Evolutionary conservation across 2,329 filamentous ascomycete genomes (phyloP), one percentile per base, ranked within the genome.

Genomic region (Pseudogymnoascus sp.): DNA sequence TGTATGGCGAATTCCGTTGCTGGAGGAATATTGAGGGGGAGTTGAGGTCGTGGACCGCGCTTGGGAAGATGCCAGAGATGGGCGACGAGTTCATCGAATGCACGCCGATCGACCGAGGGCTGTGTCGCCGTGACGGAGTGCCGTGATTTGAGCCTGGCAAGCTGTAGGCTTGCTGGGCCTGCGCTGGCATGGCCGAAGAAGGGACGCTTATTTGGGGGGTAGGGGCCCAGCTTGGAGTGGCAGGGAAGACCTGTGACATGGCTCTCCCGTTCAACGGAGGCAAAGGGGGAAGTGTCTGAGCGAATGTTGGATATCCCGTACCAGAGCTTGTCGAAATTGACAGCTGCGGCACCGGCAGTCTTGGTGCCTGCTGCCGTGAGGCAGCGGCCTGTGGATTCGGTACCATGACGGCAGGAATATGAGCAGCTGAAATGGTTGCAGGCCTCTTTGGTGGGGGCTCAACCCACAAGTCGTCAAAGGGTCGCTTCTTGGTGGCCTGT

Each of bases 1-100:
- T 89, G 75, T 97, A 97, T 2, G 94, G 94, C 61, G 93, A 97
- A 65, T 89, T 87, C 61, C 94, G 85, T 72, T 96, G 90, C 70
- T 90, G 88, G 37, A 97, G 79, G 74, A 95, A 95, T 69, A 90
- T 85, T 9, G 89, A 92, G 0, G 93, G 93, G 33, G 94, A 97
- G 20, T 70, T 69, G 50, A 76, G 78, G 38, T 78, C 76, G 11
- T 83, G 78, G 64, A 80, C 83, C 63, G 81, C 77, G 60, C 78
- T 77, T 69, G 72, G 65, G 57, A 68, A 70, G 9, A 70, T 70
- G 1, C 70, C 68, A 57, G 70, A 71, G 14, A 71, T 69, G 2
- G 74, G 70, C 4, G 74, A 74, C 7, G 75, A 74, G 6, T 71
- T 71, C 7, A 72, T 65, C 4, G 70, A 66, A n/a, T 72, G 63